Percentiles rank a stretch among this genome's conserved stretches.
These are phyloP conservation scores for Protomyces arabidopsidicola DNA, from an alignment of 1,139 yeast genomes.

Conservation along the genomic window DNA sequence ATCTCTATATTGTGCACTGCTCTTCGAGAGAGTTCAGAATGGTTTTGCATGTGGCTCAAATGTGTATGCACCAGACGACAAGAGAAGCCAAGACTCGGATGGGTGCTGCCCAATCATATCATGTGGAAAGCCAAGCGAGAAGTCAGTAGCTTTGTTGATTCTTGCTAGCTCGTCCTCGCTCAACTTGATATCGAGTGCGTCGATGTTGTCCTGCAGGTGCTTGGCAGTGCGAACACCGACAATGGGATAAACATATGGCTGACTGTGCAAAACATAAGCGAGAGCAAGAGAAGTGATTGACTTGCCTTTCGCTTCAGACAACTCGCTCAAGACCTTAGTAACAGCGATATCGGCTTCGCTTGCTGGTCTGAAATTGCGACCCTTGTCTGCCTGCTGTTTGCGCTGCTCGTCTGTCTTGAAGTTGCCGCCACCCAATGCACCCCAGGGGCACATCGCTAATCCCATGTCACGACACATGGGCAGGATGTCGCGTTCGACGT, in stretches of 20 bases:
- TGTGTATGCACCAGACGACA: neutral
- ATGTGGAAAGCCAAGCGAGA: conserved; percentile 12
- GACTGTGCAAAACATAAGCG: conserved; percentile 35
- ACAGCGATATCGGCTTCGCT: conserved; percentile 32
- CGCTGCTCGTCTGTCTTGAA: conserved; percentile 34
- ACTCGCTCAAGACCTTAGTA: conserved; percentile 33
- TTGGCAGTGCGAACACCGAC: conserved; percentile 33
- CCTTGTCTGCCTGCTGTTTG: conserved; percentile 26
- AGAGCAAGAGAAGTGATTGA: conserved; percentile 34
- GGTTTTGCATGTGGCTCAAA: neutral
- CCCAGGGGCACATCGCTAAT: conserved; percentile 36
- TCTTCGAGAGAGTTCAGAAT: neutral
- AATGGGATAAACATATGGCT: conserved; percentile 35
- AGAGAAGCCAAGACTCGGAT: neutral
- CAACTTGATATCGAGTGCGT: conserved; percentile 30
- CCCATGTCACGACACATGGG: conserved; percentile 35
- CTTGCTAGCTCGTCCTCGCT: conserved; percentile 30
- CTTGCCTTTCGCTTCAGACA: conserved; percentile 34
- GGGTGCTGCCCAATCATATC: conserved; percentile 13
- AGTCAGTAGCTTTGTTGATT: conserved; percentile 10
- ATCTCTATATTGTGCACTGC: too few species aligned
- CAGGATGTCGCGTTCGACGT: conserved; percentile 36
- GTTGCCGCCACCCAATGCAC: conserved; percentile 33
- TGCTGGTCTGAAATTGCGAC: conserved; percentile 3
- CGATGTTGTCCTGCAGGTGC: conserved; percentile 32